Evolutionary conservation across 805 yeast species (phyloP).

Genomic region (Saccharomyces eubayanus): DNA sequence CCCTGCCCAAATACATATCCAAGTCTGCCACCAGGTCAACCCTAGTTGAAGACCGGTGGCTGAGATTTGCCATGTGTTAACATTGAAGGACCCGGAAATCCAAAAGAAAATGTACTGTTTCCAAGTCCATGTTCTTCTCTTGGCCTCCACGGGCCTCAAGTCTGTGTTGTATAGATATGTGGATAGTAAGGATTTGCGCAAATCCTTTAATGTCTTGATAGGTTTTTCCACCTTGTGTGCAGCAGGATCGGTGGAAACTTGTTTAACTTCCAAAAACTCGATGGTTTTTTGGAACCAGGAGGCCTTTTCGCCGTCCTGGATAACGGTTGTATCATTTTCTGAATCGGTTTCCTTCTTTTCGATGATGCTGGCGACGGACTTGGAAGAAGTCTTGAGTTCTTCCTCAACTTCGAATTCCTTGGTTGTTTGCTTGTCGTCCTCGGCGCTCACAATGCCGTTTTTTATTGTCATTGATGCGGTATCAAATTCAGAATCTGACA

Average conservation of each 20-base stretch:
- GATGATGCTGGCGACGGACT: not conserved
- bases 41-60: slow-evolving; percentile 77
- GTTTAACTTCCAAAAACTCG: slow-evolving; percentile 2
- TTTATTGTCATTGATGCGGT: not conserved
- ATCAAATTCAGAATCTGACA: not conserved
- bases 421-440: not conserved
- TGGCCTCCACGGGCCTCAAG: slow-evolving; percentile 67
- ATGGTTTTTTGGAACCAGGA: not conserved
- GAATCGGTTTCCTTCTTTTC: not conserved
- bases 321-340: not conserved
- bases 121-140: slow-evolving; percentile 78
- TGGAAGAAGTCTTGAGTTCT: not conserved
- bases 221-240: not conserved
- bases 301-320: not conserved
- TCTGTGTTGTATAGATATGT: slow-evolving; percentile 66
- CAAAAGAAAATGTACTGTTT: slow-evolving; percentile 72
- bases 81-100: slow-evolving; percentile 85
- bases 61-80: slow-evolving; percentile 89
- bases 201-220: not conserved
- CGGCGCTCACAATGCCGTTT: not conserved
- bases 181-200: not conserved
- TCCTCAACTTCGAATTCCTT: not conserved
- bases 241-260: not conserved
- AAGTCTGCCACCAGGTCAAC: slow-evolving; percentile 84
- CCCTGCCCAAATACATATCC: slow-evolving; percentile 87